Percentiles rank a stretch among this genome's conserved stretches.
These are phyloP conservation scores for Maudiozyma bulderi DNA, from an alignment of 805 yeast species.

Conservation along the genomic window DNA sequence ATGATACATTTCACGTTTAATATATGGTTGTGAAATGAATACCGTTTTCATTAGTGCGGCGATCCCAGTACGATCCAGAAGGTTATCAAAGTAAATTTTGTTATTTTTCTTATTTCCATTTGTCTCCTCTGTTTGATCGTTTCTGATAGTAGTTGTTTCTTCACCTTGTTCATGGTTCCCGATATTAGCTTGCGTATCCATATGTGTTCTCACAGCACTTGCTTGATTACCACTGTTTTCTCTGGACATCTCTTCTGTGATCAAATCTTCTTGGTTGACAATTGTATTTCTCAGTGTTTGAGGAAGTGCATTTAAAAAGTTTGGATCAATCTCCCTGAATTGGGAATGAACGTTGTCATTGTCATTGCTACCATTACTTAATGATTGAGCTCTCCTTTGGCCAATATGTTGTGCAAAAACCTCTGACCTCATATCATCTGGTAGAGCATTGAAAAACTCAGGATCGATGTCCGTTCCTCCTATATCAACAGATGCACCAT, in stretches of 20 bases:
- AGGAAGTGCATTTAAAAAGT: conserved; percentile 73
- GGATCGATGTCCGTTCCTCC: conserved; percentile 90
- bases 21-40: conserved; percentile 61
- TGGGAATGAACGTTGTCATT: conserved; percentile 26
- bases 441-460: conserved; percentile 78
- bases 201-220: too few relatives aligned
- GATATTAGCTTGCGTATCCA: too few relatives aligned
- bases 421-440: conserved; percentile 88
- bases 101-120: conserved; percentile 9
- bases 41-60: conserved; percentile 61
- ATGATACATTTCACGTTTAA: conserved; percentile 53
- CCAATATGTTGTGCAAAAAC: conserved; percentile 78
- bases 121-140: conserved; percentile 8
- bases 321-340: conserved; percentile 65
- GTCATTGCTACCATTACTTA: conserved; percentile 15
- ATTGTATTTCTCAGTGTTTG: conserved; percentile 53
- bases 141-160: background rate
- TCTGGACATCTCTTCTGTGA: background rate
- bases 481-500: conserved; percentile 72
- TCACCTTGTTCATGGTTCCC: too few relatives aligned
- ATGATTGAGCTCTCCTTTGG: conserved; percentile 57
- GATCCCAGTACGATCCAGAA: conserved; percentile 68
- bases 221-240: too few relatives aligned
- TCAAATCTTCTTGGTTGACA: conserved; percentile 40
- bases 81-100: conserved; percentile 42